Conservation (phyloP, 306 rosid genomes). For the Malus sylvestris region DNA sequence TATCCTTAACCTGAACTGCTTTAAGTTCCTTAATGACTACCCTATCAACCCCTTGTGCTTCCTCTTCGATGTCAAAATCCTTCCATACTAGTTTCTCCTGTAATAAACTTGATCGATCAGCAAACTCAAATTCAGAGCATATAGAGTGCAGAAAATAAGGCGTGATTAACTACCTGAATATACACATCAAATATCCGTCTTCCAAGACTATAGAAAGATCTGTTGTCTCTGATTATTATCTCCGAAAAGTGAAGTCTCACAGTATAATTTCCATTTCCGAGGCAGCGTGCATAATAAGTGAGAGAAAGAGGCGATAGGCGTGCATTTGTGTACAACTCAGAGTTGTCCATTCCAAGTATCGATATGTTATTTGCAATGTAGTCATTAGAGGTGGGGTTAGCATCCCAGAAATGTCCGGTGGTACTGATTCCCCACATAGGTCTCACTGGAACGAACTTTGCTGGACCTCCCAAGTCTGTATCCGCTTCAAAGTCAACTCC, state of each 20-base stretch:
- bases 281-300: slow-evolving; percentile 50
- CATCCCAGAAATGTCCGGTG: slow-evolving; percentile 40
- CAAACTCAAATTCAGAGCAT: not conserved
- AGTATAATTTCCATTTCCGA: slow-evolving; percentile 43
- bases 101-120: not conserved
- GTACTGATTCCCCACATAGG: slow-evolving; percentile 44
- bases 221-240: slow-evolving; percentile 31
- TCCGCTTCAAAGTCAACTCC: not conserved
- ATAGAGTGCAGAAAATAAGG: too few species aligned
- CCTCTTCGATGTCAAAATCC: slow-evolving; percentile 42
- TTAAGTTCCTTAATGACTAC: not conserved
- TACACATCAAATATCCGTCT: slow-evolving; percentile 53
- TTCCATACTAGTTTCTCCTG: slow-evolving; percentile 32
- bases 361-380: slow-evolving; percentile 20
- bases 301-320: slow-evolving; percentile 49
- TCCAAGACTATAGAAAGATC: slow-evolving; percentile 45
- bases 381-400: slow-evolving; percentile 4
- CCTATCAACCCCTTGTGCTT: slow-evolving; percentile 29
- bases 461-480: not conserved
- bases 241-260: slow-evolving; percentile 53
- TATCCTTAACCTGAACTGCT: slow-evolving; percentile 26
- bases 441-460: not conserved
- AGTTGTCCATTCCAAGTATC: slow-evolving; percentile 12
- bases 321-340: slow-evolving; percentile 39
- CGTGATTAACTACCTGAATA: slow-evolving; percentile 41